Conservation (phyloP, 805 yeast species). For the Zygoascus bituminiphila region DNA sequence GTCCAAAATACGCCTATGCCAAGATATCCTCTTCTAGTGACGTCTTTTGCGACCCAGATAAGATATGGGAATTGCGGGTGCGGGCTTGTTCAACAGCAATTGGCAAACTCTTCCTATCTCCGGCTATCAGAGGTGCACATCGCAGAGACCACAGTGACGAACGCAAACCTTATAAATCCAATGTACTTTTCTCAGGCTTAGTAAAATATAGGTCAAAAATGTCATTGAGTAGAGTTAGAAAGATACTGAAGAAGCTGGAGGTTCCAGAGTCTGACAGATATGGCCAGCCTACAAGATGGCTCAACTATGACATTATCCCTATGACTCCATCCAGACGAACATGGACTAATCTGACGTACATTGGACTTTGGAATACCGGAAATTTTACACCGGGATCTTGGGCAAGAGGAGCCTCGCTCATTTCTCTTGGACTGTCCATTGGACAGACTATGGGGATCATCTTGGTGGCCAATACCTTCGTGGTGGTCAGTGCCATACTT, state of each 20-base stretch:
- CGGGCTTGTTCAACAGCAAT: too few species aligned
- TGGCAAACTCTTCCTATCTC: too few species aligned
- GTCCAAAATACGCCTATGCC: too few species aligned
- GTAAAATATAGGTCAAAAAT: too few species aligned
- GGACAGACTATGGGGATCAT: conserved; percentile 39
- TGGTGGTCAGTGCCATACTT: conserved; percentile 16
- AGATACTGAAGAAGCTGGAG: conserved; percentile 3
- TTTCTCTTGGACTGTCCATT: conserved; percentile 38
- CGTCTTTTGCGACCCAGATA: too few species aligned
- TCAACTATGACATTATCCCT: conserved; percentile 35
- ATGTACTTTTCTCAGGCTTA: too few species aligned
- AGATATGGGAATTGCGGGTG: too few species aligned
- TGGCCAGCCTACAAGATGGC: conserved; percentile 8
- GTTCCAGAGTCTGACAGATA: conserved; percentile 2
- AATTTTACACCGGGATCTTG: conserved; percentile 27
- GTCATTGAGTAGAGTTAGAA: background rate
- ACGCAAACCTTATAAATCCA: too few species aligned
- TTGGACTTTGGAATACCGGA: conserved; percentile 16
- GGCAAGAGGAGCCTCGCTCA: conserved; percentile 36
- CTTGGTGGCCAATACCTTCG: conserved; percentile 31
- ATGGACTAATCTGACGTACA: conserved; percentile 38
- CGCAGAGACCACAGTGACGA: too few species aligned
- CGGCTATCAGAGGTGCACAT: too few species aligned
- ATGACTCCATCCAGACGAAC: conserved; percentile 38
- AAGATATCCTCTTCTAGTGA: too few species aligned